Evolutionary conservation across 345 rosid species (phyloP).

Genomic region (Pistacia atlantica): DNA sequence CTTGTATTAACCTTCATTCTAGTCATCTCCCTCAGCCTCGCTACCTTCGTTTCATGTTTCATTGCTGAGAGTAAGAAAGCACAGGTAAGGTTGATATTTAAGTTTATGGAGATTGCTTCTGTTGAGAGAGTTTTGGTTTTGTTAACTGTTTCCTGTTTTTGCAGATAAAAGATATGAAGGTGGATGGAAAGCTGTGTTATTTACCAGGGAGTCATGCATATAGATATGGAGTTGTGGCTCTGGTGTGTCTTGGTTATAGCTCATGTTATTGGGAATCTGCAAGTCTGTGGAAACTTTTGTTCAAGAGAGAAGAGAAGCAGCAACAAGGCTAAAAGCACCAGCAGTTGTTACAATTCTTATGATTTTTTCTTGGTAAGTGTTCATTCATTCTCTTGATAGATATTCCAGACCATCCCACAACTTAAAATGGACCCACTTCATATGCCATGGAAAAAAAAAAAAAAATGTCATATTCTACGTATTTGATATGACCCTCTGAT

Average conservation of each 20-base stretch:
- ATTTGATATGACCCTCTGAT: neutral
- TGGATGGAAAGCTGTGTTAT: constrained; percentile 64
- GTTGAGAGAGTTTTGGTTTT: too few relatives aligned
- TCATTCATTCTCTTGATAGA: constrained; percentile 5
- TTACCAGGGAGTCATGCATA: constrained; percentile 51
- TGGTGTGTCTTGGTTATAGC: constrained; percentile 50
- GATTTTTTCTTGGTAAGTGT: constrained; percentile 64
- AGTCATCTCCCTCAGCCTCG: constrained; percentile 45
- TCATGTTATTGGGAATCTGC: constrained; percentile 54
- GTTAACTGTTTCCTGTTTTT: neutral
- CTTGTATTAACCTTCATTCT: constrained; percentile 20
- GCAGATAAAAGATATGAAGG: constrained; percentile 59
- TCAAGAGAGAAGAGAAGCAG: constrained; percentile 23
- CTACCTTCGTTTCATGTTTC: constrained; percentile 56
- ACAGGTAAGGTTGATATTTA: constrained; percentile 42
- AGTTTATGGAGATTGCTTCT: neutral
- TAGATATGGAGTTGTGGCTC: constrained; percentile 54
- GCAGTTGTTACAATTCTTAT: constrained; percentile 35
- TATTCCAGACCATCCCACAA: neutral
- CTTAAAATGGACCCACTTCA: neutral
- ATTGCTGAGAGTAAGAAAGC: constrained; percentile 65
- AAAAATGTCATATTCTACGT: neutral
- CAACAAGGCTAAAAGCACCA: constrained; percentile 28
- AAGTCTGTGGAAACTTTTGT: constrained; percentile 32
- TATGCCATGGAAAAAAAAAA: neutral